These are phyloP conservation scores for Paramecium octaurelia DNA, from an alignment of 73 alveolate species.

Conservation along the genomic window DNA sequence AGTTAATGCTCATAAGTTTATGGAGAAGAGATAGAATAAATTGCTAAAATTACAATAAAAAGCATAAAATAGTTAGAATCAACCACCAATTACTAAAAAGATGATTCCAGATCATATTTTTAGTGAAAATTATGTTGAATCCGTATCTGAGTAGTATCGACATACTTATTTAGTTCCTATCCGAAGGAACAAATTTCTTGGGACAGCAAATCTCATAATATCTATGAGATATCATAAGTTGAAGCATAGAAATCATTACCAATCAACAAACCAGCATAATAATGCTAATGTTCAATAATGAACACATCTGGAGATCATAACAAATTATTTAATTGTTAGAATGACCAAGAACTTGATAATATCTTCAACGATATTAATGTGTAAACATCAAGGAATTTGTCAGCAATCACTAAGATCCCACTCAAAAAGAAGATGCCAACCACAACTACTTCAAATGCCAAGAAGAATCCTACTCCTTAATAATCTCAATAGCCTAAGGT, in stretches of 20 bases:
- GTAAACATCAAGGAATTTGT: not conserved
- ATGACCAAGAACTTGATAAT: slow-evolving; percentile 5
- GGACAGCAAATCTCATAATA: slow-evolving; percentile 30
- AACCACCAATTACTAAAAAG: not conserved
- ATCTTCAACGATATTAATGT: not conserved
- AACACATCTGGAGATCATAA: slow-evolving; percentile 30
- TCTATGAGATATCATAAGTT: not conserved
- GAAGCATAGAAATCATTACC: not conserved
- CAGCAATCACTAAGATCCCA: not conserved
- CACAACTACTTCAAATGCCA: not conserved
- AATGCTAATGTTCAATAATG: not conserved
- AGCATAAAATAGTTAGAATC: slow-evolving; percentile 8
- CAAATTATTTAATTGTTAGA: not conserved
- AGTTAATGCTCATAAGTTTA: not conserved
- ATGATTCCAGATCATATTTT: slow-evolving; percentile 40
- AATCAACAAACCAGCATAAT: not conserved
- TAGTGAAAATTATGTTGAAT: slow-evolving; percentile 44
- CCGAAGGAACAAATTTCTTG: slow-evolving; percentile 22
- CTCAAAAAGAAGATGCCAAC: not conserved
- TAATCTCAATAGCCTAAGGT: not conserved
- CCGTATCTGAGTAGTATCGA: slow-evolving; percentile 9
- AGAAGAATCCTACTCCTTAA: not conserved
- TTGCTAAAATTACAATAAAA: not conserved
- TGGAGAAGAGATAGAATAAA: slow-evolving; percentile 37
- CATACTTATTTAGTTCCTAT: slow-evolving; percentile 15